These are phyloP conservation scores for Tagetes erecta DNA, from an alignment of 129 eudicot species.

Conservation along the genomic window DNA sequence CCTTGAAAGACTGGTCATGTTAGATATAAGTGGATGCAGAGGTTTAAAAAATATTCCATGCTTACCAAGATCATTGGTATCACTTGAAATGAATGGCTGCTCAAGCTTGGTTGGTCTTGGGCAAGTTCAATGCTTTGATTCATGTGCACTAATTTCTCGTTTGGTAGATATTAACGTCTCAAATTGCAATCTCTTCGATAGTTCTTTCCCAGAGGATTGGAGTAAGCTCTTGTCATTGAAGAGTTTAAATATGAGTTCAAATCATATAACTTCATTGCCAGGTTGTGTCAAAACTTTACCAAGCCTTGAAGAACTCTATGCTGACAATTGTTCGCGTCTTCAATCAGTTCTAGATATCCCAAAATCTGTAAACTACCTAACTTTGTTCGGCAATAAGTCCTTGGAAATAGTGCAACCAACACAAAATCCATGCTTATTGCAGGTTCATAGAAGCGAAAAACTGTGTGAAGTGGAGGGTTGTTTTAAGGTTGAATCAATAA, in stretches of 20 bases:
- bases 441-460: not conserved
- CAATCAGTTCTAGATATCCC: conserved; percentile 17
- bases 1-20: not conserved
- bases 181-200: conserved; percentile 8
- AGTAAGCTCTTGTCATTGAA: not conserved
- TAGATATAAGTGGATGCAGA: conserved; percentile 12
- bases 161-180: conserved; percentile 12
- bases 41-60: conserved; percentile 4
- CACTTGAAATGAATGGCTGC: conserved; percentile 14
- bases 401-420: conserved; percentile 13
- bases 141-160: not conserved
- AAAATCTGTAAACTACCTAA: not conserved
- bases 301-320: not conserved
- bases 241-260: not conserved
- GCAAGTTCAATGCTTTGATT: conserved; percentile 9
- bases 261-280: conserved; percentile 14
- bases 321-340: not conserved
- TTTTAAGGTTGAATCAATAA: conserved; percentile 14
- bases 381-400: not conserved
- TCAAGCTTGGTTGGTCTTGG: conserved; percentile 13
- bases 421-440: not conserved
- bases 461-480: conserved; percentile 12
- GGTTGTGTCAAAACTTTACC: conserved; percentile 13
- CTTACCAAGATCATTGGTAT: conserved; percentile 4
- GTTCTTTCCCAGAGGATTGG: conserved; percentile 25